Evolutionary conservation across 2,329 filamentous ascomycete species (phyloP).

Genomic region (Trichothecium sympodiale): DNA sequence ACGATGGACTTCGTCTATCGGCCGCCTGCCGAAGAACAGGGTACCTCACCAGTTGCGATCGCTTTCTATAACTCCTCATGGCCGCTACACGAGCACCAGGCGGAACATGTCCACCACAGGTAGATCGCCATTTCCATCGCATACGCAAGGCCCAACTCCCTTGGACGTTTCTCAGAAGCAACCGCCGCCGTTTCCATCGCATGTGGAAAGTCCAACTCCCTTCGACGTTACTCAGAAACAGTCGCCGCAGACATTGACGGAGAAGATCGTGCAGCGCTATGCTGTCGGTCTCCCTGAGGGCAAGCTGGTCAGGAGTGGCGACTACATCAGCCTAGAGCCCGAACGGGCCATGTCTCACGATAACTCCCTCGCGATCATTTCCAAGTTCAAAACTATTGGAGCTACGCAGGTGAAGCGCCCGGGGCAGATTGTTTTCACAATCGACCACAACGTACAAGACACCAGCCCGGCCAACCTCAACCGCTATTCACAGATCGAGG

Average conservation of each 20-base stretch:
- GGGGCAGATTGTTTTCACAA: slow-evolving; percentile 67
- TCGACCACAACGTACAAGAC: slow-evolving; percentile 88
- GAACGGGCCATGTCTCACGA: slow-evolving; percentile 75
- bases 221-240: no score
- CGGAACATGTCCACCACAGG: no score
- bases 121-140: no score
- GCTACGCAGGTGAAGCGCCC: slow-evolving; percentile 60
- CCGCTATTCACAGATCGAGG: slow-evolving; percentile 73
- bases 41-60: no score
- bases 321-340: slow-evolving; percentile 71
- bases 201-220: no score
- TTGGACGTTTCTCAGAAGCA: no score
- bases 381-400: slow-evolving; percentile 71
- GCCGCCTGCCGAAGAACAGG: no score
- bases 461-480: slow-evolving; percentile 65
- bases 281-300: slow-evolving; percentile 63
- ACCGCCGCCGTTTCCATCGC: no score
- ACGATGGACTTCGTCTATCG: no score
- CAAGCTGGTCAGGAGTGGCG: slow-evolving; percentile 67
- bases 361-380: slow-evolving; percentile 64
- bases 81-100: no score
- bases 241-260: slow-evolving; percentile 80
- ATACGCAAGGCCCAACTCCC: no score
- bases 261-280: slow-evolving; percentile 84
- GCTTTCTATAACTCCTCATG: no score